Base-by-base conservation (phyloP, 441 rosid genomes). In the Viola pubescens region DNA sequence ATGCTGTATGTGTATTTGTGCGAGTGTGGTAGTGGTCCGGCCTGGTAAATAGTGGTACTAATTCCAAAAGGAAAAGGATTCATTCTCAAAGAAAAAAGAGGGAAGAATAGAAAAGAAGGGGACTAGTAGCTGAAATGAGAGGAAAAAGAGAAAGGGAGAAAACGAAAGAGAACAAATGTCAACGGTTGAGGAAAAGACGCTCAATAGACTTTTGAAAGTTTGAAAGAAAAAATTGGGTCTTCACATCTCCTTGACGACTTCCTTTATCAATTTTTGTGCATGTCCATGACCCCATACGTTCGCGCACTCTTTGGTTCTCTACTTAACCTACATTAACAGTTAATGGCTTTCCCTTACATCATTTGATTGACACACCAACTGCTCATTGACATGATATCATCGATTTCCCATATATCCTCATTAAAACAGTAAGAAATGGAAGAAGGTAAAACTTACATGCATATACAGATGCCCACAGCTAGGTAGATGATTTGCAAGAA, bases 21-120 rank as follows among this genome's bases (percentile, higher is more conserved):
- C 79, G 12, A 70, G 81, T 77, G 84, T 70, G 73, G 48, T 70
- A 68, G 88, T 85, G 91, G 91, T 81, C 88, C 91, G 75, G 54
- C n/a, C 26, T 65, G 48, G 7, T 19, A 0, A 13, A 3, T 7
- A 57, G 45, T 38, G 72, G 73, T 60, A 57, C 75, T 68, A 64
- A 60, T n/a, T 59, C 58, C 70, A 45, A 68, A 72, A 72, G 68
- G 34, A 57, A 47, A 56, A 42, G 45, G 26, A 19, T 19, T 19
- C 26, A 19, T 19, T 19, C 26, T 19, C 26, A 45, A 37, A 11
- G 52, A 13, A 60, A 54, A 7, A 52, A 19, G 26, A 19, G n/a
- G n/a, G 53, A 43, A 9, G 41, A 56, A 42, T 40, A 48, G 40
- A 53, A 56, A 19, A 19, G 26, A 19, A 19, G 26, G 26, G 26